Evolutionary conservation across 257 asterid species (phyloP).

Genomic region (Jaltomata sinuosa): DNA sequence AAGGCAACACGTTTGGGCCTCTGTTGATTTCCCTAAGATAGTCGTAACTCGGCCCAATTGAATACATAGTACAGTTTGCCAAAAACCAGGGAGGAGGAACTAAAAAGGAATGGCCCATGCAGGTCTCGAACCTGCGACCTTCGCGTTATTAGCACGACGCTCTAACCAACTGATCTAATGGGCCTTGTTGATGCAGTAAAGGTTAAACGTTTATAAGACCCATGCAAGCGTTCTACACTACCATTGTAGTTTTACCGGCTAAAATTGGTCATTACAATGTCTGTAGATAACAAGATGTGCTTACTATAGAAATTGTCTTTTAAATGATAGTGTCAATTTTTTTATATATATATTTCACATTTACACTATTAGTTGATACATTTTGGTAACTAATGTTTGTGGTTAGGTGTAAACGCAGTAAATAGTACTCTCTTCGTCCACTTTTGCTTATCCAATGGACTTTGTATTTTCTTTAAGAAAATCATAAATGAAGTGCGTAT

Average conservation of each 20-base stretch:
- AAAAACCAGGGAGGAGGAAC: not conserved
- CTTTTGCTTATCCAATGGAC: too few relatives aligned
- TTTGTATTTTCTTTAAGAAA: too few relatives aligned
- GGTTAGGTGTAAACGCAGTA: not conserved
- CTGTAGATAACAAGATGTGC: not conserved
- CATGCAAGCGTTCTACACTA: too few relatives aligned
- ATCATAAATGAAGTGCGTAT: too few relatives aligned
- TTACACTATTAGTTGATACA: not conserved
- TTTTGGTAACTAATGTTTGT: not conserved
- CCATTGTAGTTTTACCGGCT: not conserved
- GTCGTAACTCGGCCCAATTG: too few relatives aligned
- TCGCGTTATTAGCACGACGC: slow-evolving; percentile 19
- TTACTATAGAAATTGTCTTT: too few relatives aligned
- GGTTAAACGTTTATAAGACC: too few relatives aligned
- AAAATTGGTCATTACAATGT: not conserved
- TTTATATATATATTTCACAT: not conserved
- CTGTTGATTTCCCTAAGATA: too few relatives aligned
- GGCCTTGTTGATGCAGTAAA: fast-evolving
- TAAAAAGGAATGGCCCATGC: not conserved
- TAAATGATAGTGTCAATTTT: not conserved
- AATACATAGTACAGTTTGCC: too few relatives aligned
- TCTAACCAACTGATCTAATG: slow-evolving; percentile 14
- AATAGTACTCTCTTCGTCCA: not conserved
- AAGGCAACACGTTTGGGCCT: not conserved
- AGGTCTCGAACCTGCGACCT: slow-evolving; percentile 21